Conservation (phyloP, 441 rosid genomes). For the Erysimum pusillum region DNA sequence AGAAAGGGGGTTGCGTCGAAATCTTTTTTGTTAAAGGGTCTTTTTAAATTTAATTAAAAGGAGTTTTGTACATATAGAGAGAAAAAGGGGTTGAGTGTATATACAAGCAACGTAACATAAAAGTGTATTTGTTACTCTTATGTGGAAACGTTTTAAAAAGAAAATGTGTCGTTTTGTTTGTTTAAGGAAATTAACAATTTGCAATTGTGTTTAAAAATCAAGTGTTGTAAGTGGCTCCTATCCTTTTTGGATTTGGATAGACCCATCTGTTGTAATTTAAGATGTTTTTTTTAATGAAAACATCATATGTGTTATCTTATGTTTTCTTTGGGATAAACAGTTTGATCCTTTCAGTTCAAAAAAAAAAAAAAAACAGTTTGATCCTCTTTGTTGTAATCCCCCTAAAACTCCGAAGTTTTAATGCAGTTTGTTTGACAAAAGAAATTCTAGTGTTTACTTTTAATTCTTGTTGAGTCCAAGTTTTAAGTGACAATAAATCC, state of each 20-base stretch:
- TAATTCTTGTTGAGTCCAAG: neutral
- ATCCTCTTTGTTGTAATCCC: neutral
- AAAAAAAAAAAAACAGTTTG: no score
- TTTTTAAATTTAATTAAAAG: neutral
- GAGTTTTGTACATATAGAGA: neutral
- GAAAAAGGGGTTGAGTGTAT: neutral
- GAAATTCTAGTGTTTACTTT: no score
- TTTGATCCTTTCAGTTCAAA: no score
- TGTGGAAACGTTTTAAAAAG: conserved; percentile 22
- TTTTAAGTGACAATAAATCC: neutral
- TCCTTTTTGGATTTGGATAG: neutral
- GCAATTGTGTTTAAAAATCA: neutral
- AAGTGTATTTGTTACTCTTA: neutral
- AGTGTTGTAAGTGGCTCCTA: neutral
- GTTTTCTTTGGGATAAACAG: no score
- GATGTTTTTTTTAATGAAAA: neutral
- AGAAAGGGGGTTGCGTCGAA: neutral
- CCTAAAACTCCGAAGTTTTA: neutral
- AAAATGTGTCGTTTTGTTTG: conserved; percentile 4
- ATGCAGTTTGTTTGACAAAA: no score
- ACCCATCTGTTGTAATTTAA: neutral
- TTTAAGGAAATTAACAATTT: neutral
- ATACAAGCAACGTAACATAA: conserved; percentile 4
- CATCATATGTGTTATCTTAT: no score
- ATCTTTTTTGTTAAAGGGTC: neutral